These are phyloP conservation scores for Podospora fimiseda DNA, from an alignment of 495 filamentous ascomycete species.

Conservation along the genomic window DNA sequence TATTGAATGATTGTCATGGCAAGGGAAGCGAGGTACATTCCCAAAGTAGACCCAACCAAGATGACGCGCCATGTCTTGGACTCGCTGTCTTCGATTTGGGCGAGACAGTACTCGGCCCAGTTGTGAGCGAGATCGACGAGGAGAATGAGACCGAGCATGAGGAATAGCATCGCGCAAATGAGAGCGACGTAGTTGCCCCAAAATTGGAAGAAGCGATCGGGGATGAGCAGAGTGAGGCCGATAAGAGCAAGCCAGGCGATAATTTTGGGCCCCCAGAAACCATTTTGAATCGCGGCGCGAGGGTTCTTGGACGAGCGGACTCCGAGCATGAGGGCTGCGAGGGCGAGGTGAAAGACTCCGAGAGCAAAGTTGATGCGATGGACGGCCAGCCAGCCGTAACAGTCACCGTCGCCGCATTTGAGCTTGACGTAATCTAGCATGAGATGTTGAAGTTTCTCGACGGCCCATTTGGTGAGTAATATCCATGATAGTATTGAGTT, in stretches of 20 bases:
- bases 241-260: conserved; percentile 81
- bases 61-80: conserved; percentile 77
- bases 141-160: conserved; percentile 85
- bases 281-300: conserved; percentile 86
- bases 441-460: conserved; percentile 86
- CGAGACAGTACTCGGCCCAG: conserved; percentile 95
- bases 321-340: conserved; percentile 77
- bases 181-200: conserved; percentile 95
- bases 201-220: conserved; percentile 87
- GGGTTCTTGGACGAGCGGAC: conserved; percentile 82
- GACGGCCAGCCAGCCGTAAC: conserved; percentile 92
- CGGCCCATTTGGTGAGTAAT: conserved; percentile 98
- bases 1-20: conserved; percentile 97
- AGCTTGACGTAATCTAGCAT: conserved; percentile 95
- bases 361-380: conserved; percentile 97
- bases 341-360: conserved; percentile 82
- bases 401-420: conserved; percentile 81
- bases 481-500: conserved; percentile 98
- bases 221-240: conserved; percentile 90
- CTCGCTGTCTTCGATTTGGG: conserved; percentile 86
- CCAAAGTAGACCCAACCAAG: conserved; percentile 83
- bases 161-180: conserved; percentile 84
- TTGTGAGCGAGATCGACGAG: conserved; percentile 92
- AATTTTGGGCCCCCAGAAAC: conserved; percentile 77
- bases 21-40: conserved; percentile 86